Evolutionary conservation across 768 basidiomycete species (phyloP).

Genomic region (Pleurotus ostreatus): DNA sequence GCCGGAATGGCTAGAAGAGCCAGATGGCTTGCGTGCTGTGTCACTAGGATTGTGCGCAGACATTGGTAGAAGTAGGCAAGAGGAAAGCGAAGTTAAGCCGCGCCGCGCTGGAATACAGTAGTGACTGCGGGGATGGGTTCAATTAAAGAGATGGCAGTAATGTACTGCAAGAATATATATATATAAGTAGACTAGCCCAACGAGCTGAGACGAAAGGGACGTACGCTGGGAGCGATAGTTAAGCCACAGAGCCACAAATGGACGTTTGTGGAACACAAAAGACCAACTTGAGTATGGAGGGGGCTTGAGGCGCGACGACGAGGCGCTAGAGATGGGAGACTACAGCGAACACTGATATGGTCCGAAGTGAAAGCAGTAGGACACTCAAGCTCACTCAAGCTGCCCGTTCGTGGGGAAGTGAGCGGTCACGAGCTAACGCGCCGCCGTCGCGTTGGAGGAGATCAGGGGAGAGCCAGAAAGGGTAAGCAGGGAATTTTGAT

Average conservation of each 20-base stretch:
- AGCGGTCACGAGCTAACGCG: slow-evolving; percentile 8
- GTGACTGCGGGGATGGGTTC: neutral
- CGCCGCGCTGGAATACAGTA: neutral
- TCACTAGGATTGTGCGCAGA: slow-evolving; percentile 35
- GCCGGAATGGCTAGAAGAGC: slow-evolving; percentile 62
- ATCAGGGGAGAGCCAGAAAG: slow-evolving; percentile 8
- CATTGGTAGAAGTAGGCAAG: slow-evolving; percentile 18
- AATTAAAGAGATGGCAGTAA: neutral
- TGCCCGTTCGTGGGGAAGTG: neutral
- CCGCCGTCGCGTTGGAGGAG: slow-evolving; percentile 8
- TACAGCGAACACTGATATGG: neutral
- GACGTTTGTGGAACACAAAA: slow-evolving; percentile 19
- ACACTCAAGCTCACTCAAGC: neutral
- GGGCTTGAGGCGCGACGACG: slow-evolving; percentile 25
- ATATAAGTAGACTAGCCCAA: too few relatives aligned
- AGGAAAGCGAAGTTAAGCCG: too few relatives aligned
- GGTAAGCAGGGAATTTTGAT: neutral
- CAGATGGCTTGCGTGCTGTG: slow-evolving; percentile 63
- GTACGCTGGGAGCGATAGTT: slow-evolving; percentile 10
- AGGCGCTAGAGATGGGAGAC: slow-evolving; percentile 7
- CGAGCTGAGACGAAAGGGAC: slow-evolving; percentile 4
- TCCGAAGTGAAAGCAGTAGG: neutral
- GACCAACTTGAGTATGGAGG: slow-evolving; percentile 23
- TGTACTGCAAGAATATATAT: neutral
- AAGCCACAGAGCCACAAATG: slow-evolving; percentile 14